Percentiles rank a stretch among this genome's conserved stretches.
Evolutionary conservation across 148 eudicot genomes (phyloP).

Genomic region (Salicornia ramosissima): DNA sequence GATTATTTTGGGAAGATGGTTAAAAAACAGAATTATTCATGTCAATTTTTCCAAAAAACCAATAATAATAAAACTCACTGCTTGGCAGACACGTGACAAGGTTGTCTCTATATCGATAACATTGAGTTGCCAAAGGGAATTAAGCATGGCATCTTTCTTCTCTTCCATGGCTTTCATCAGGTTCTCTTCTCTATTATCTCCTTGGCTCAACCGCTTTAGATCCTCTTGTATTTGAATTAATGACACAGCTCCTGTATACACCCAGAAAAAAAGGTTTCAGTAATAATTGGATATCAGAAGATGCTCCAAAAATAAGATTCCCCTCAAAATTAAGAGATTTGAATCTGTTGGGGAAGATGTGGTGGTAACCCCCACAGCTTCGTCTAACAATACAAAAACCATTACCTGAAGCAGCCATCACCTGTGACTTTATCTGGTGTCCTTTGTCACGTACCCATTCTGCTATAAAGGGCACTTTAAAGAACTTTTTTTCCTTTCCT

Average conservation of each 20-base stretch:
- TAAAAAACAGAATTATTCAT: too few species aligned
- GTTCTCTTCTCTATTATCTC: constrained; percentile 59
- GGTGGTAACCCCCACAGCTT: too few species aligned
- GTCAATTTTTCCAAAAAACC: too few species aligned
- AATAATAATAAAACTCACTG: constrained; percentile 44
- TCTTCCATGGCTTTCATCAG: constrained; percentile 65
- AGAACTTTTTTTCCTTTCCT: constrained; percentile 63
- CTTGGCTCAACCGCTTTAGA: constrained; percentile 54
- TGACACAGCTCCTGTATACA: constrained; percentile 62
- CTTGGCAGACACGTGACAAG: constrained; percentile 76
- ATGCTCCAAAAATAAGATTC: background rate
- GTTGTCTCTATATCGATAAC: constrained; percentile 91
- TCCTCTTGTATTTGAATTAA: constrained; percentile 76
- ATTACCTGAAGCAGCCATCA: constrained; percentile 83
- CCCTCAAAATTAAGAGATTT: background rate
- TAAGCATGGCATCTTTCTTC: constrained; percentile 76
- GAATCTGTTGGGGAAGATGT: too few species aligned
- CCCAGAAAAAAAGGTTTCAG: background rate
- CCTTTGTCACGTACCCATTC: constrained; percentile 98
- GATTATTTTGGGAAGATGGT: too few species aligned
- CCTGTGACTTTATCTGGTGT: constrained; percentile 79
- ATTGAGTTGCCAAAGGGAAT: constrained; percentile 90
- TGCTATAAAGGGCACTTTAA: constrained; percentile 84
- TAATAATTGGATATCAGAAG: background rate
- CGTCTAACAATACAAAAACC: background rate